Base-by-base conservation (phyloP, 805 yeast species). In the Nakazawaea laoshanensis region DNA sequence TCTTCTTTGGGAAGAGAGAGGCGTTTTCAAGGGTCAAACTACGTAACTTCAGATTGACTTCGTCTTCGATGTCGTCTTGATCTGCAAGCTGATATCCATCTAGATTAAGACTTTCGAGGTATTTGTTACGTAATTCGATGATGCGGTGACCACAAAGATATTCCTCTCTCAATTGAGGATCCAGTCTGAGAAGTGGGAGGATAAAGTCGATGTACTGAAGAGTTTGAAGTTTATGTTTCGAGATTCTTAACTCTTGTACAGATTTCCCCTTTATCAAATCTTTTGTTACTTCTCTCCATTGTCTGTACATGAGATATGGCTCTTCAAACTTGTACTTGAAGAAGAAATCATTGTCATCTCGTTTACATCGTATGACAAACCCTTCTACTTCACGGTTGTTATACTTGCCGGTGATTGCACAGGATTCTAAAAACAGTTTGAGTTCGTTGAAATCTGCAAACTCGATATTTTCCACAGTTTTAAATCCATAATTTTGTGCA, bases 291-390 rank as follows among this genome's bases (percentile, higher is more conserved):
- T 92, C 97, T 43, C 99, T 68, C 72, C 94, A 75, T 45, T 82
- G 84, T 38, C 99, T 67, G 53, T 87, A 92, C 68, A 92, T 68
- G 28, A 87, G 58, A 50, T 92, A 92, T 0, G 98, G 98, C 56
- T 92, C 95, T 44, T 87, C 95, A 53, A 92, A 92, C 55, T 92
- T 92, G 61, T 63, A 92, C 57, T 92, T 92, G 72, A 87, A 92
- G 55, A 89, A 84, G 47, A 70, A 86, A 1, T 39, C 40, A 2
- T 36, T 23, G 18, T 30, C 39, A 12, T 39, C 41, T 6, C 44
- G 37, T 29, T 67, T 63, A 45, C 88, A 74, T 35, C 98, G 66
- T 4, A 92, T 65, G 2, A 92, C 99, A 60, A 89, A 92, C 0
- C 99, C 99, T 57, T 92, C 99, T 6, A 84, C 69, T 42, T 86